A percentile compares a stretch with the other conserved stretches of the same genome.
These are phyloP conservation scores for Lolium multiflorum DNA, from an alignment of 176 grass and related monocot species.

Conservation along the genomic window DNA sequence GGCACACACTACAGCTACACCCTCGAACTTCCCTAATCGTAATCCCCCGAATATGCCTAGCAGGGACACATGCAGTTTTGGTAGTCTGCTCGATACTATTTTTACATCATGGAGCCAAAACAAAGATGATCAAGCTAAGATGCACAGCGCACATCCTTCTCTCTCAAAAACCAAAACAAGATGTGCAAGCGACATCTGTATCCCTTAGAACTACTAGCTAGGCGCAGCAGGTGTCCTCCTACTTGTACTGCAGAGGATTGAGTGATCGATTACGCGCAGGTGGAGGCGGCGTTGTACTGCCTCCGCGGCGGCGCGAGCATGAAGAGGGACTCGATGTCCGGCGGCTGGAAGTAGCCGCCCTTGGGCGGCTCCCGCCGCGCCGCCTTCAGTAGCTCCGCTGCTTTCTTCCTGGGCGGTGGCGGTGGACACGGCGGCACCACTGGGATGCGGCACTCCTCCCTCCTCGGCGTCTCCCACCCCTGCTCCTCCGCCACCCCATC, in stretches of 20 bases:
- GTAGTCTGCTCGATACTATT: not conserved
- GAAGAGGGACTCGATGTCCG: constrained; percentile 85
- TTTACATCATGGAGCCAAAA: not conserved
- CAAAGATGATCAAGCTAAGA: not conserved
- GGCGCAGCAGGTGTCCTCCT: not conserved
- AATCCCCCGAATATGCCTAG: not conserved
- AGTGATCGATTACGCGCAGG: constrained; percentile 6
- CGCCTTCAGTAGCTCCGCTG: not conserved
- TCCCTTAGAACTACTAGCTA: not conserved
- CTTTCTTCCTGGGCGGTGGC: constrained; percentile 59
- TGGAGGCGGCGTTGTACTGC: constrained; percentile 39
- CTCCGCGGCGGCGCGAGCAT: constrained; percentile 46
- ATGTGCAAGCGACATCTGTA: not conserved
- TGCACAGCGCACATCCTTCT: constrained; percentile 20
- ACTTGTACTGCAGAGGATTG: not conserved
- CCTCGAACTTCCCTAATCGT: not conserved
- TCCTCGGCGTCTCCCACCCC: constrained; percentile 72
- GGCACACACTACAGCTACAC: not conserved
- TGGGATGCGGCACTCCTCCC: constrained; percentile 73
- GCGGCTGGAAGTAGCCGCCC: constrained; percentile 80
- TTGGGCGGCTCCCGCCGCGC: constrained; percentile 53
- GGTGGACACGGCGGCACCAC: constrained; percentile 53
- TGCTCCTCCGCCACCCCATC: constrained; percentile 23
- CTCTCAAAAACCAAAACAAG: constrained; percentile 13
- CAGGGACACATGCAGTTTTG: not conserved